phyloP scores from a whole-genome alignment of 345 rosid species.

The Salix caprea region DNA sequence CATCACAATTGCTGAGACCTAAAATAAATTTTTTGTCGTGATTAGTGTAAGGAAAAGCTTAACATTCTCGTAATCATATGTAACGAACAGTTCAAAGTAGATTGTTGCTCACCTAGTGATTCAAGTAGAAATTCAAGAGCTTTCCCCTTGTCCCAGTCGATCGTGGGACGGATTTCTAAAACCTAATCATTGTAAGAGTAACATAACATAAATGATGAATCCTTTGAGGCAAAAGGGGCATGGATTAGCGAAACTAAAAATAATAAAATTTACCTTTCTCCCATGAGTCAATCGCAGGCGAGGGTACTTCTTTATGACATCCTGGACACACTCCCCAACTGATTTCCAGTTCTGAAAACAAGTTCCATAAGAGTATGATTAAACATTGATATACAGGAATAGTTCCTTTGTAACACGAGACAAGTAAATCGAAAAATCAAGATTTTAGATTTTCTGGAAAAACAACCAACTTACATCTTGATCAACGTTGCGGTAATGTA shows the following conservation, averaged over 20 bases:
- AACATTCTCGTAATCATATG: neutral
- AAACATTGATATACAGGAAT: conserved; percentile 3
- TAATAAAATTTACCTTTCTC: conserved; percentile 51
- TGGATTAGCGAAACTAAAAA: neutral
- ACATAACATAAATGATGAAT: neutral
- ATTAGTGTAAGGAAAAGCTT: neutral
- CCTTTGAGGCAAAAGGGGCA: neutral
- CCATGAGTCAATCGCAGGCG: conserved; percentile 64
- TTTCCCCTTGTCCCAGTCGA: conserved; percentile 96
- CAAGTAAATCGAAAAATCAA: neutral
- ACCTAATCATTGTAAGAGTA: conserved; percentile 44
- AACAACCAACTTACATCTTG: conserved; percentile 40
- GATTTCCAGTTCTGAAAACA: conserved; percentile 19
- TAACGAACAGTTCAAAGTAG: neutral
- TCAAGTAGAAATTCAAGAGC: conserved; percentile 84
- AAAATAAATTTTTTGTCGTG: neutral
- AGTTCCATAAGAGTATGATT: neutral
- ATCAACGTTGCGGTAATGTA: conserved; percentile 92
- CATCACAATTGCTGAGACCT: conserved; percentile 67
- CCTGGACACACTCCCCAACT: conserved; percentile 52
- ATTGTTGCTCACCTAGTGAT: conserved; percentile 63
- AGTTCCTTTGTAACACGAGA: neutral
- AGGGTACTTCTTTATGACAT: conserved; percentile 49
- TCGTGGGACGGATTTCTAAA: conserved; percentile 86
- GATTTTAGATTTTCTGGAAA: neutral